phyloP scores from a whole-genome alignment of 1,284 basidiomycete species.

The Microbotryum intermedium region DNA sequence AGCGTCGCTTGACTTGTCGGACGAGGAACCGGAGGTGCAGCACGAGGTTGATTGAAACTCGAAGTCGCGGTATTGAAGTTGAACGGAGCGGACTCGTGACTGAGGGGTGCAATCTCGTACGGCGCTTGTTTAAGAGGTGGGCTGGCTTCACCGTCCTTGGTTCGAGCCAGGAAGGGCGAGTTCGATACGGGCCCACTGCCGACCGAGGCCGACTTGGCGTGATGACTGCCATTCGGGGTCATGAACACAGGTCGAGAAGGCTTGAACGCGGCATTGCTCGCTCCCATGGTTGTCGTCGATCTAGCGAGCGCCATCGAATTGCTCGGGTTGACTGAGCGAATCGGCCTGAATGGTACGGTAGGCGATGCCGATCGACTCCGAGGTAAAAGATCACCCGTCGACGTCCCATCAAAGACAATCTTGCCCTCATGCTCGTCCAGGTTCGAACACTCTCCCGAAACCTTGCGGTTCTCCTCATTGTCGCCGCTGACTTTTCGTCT shows the following conservation, averaged over 20 bases:
- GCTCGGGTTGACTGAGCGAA: neutral
- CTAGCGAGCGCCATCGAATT: neutral
- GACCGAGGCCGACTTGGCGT: neutral
- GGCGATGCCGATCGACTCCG: conserved; percentile 7
- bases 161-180: conserved; percentile 13
- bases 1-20: no score
- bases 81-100: conserved; percentile 20
- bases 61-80: neutral
- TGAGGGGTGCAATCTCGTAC: conserved; percentile 19
- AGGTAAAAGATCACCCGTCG: no score
- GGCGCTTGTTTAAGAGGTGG: conserved; percentile 19
- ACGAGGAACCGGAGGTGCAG: no score
- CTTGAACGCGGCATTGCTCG: conserved; percentile 6
- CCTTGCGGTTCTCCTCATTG: conserved; percentile 16
- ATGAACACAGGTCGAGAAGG: conserved; percentile 7
- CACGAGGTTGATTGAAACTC: no score
- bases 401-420: no score
- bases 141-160: neutral
- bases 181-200: conserved; percentile 17
- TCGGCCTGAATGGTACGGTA: conserved; percentile 14
- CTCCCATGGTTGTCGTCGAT: neutral
- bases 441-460: neutral
- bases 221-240: no score
- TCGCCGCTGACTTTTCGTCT: conserved; percentile 9
- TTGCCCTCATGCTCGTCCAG: conserved; percentile 7